Evolutionary conservation across 164 flowering plant genomes (phyloP).

Genomic region (Cinnamomum chago): DNA sequence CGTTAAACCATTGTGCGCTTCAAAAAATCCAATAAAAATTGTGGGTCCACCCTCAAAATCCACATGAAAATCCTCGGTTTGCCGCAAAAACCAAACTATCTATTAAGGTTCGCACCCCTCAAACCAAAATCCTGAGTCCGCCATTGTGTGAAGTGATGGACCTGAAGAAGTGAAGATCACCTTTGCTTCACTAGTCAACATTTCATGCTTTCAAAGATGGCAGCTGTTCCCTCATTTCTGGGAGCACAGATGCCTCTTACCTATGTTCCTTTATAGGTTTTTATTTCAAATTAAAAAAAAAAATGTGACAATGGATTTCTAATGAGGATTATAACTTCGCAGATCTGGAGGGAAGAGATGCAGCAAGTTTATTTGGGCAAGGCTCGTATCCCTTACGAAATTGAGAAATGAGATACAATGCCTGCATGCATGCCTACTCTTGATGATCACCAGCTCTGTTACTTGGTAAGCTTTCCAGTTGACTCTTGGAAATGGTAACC

Average conservation of each 20-base stretch:
- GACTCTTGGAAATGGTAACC: neutral
- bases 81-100: no score
- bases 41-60: no score
- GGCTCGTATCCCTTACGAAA: conserved; percentile 46
- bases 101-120: no score
- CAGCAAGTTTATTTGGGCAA: conserved; percentile 74
- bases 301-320: neutral
- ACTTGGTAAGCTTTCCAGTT: conserved; percentile 12
- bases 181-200: no score
- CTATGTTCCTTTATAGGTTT: neutral
- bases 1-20: no score
- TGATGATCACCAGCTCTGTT: conserved; percentile 1
- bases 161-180: conserved; percentile 1
- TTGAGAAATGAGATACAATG: conserved; percentile 30
- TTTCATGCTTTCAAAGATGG: neutral
- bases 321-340: conserved; percentile 8
- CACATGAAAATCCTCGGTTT: no score
- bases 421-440: neutral
- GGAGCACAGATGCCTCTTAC: neutral
- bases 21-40: no score
- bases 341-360: conserved; percentile 98
- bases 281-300: neutral
- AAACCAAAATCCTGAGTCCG: no score
- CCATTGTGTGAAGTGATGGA: neutral
- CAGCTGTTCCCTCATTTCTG: neutral